Conservation (phyloP, 345 rosid genomes). For the Eucalyptus cloeziana region DNA sequence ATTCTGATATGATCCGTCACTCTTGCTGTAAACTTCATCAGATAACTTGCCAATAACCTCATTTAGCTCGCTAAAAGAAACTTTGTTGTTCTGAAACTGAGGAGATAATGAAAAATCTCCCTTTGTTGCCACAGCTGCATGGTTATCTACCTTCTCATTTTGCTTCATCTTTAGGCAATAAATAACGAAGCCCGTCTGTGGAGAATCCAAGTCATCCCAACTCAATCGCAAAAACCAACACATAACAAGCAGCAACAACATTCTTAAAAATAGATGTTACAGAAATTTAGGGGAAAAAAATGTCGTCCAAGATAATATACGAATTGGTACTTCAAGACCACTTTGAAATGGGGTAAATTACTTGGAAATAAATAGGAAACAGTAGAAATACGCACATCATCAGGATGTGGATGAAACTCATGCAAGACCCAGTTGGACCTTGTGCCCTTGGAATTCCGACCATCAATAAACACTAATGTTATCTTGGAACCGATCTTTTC, state of each 20-base stretch:
- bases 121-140: neutral
- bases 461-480: neutral
- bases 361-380: neutral
- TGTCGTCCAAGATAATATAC: neutral
- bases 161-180: neutral
- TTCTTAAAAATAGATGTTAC: neutral
- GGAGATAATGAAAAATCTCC: neutral
- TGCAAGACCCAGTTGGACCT: neutral
- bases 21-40: neutral
- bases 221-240: neutral
- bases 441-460: neutral
- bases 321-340: neutral
- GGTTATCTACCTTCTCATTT: neutral
- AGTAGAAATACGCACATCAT: neutral
- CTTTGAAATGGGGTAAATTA: neutral
- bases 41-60: neutral
- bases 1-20: neutral
- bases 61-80: neutral
- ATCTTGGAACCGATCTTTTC: neutral
- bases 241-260: neutral
- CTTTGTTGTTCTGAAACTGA: neutral
- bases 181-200: neutral
- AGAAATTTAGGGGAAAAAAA: neutral
- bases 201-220: neutral
- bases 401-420: neutral